phyloP scores from a whole-genome alignment of 306 rosid genomes.

The Gynostemma pentaphyllum region DNA sequence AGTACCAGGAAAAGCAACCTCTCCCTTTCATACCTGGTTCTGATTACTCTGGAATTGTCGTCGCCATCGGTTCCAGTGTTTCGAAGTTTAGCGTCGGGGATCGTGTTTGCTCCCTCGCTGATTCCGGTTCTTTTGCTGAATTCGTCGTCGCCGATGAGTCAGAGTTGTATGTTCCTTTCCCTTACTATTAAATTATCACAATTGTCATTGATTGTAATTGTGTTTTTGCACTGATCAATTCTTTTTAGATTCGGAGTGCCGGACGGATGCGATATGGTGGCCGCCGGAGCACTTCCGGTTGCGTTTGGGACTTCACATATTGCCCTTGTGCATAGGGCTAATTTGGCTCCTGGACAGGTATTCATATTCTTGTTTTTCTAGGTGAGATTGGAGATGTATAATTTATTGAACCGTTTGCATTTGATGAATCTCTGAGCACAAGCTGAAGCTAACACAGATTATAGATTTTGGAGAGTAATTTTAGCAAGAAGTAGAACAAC shows the following conservation, averaged over 20 bases:
- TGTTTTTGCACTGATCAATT: neutral
- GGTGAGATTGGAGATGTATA: neutral
- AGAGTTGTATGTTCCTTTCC: conserved; percentile 38
- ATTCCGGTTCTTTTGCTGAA: conserved; percentile 66
- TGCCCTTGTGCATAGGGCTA: conserved; percentile 77
- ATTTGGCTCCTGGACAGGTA: conserved; percentile 65
- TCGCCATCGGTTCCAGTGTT: conserved; percentile 63
- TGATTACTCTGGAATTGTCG: conserved; percentile 75
- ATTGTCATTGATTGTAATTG: neutral
- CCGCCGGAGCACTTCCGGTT: conserved; percentile 81
- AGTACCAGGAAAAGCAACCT: conserved; percentile 61
- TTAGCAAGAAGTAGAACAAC: neutral
- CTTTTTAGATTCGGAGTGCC: conserved; percentile 70
- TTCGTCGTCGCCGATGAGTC: conserved; percentile 55
- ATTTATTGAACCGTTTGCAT: neutral
- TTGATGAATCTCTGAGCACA: neutral
- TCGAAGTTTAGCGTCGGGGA: conserved; percentile 53
- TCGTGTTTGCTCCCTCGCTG: conserved; percentile 54
- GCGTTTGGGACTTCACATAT: conserved; percentile 92
- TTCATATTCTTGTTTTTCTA: neutral
- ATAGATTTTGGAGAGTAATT: neutral
- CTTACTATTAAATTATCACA: neutral
- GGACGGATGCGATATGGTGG: conserved; percentile 74
- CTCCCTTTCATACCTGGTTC: conserved; percentile 83
- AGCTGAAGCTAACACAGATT: neutral